Percentiles rank a stretch among this genome's conserved stretches.
phyloP scores from a whole-genome alignment of 2,329 filamentous ascomycete species.

The Sarocladium oryzae region DNA sequence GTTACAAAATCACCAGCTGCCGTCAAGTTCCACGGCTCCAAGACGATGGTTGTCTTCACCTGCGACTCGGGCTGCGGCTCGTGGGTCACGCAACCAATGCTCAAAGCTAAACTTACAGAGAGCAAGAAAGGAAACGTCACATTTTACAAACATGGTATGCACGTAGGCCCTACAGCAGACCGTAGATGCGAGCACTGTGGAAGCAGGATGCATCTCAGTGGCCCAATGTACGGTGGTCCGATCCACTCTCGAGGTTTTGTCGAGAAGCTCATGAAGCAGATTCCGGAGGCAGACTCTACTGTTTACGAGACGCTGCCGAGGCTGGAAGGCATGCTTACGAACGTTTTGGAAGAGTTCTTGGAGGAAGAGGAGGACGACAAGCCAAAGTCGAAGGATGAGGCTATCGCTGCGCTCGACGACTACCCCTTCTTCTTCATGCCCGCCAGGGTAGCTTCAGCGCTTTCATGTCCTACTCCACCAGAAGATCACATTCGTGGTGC shows the following conservation, averaged over 20 bases:
- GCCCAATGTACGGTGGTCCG: conserved; percentile 91
- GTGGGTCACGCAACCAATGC: conserved; percentile 76
- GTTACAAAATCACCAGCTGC: conserved; percentile 73
- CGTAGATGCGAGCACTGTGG: conserved; percentile 76
- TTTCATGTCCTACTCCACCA: conserved; percentile 76
- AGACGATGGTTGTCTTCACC: conserved; percentile 88
- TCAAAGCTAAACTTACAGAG: conserved; percentile 57
- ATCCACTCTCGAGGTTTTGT: conserved; percentile 83
- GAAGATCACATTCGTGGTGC: conserved; percentile 76
- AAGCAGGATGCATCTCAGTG: conserved; percentile 77
- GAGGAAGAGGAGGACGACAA: conserved; percentile 28
- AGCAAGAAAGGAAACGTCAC: conserved; percentile 65
- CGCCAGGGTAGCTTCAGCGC: conserved; percentile 62
- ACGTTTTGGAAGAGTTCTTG: conserved; percentile 68
- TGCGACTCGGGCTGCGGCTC: conserved; percentile 90
- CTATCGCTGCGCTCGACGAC: conserved; percentile 61
- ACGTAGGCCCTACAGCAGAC: conserved; percentile 61
- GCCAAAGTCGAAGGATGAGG: conserved; percentile 34
- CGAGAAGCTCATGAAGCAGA: conserved; percentile 64
- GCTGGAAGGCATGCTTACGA: conserved; percentile 86
- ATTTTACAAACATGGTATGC: conserved; percentile 73
- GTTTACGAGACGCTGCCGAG: conserved; percentile 75
- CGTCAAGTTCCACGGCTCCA: conserved; percentile 85
- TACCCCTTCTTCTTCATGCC: conserved; percentile 86
- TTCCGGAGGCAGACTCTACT: conserved; percentile 59